A percentile compares a stretch with the other conserved stretches of the same genome.
These are phyloP conservation scores for Dissoconium aciculare DNA, from an alignment of 2,329 filamentous ascomycete species.

Conservation along the genomic window DNA sequence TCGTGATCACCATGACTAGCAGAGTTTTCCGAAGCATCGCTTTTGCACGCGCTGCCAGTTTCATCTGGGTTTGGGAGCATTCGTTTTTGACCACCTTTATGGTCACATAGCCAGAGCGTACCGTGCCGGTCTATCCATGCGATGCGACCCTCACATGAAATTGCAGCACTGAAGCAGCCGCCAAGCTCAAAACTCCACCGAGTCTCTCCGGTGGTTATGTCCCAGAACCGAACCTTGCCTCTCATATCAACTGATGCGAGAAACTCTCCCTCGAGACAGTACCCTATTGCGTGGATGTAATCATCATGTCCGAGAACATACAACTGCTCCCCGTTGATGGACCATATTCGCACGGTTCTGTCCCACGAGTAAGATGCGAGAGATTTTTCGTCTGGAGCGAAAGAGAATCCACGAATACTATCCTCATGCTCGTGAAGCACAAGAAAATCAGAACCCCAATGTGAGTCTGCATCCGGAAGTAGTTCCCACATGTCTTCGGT, in stretches of 20 bases:
- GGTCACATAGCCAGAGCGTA: not conserved
- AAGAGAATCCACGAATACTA: slow-evolving; percentile 1
- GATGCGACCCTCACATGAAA: not conserved
- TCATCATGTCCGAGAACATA: not conserved
- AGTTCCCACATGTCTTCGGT: slow-evolving; percentile 1
- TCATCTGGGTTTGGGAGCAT: no score
- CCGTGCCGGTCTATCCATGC: no score
- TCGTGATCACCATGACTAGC: no score
- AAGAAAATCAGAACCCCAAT: not conserved
- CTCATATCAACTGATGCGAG: no score
- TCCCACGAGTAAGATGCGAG: slow-evolving; percentile 3
- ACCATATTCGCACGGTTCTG: slow-evolving; percentile 2
- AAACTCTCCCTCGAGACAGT: no score
- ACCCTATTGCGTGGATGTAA: no score
- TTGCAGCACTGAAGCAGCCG: not conserved
- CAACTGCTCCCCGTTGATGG: not conserved
- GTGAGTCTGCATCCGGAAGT: not conserved
- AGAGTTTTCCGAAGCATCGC: no score
- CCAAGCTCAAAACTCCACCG: not conserved
- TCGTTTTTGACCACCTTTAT: not conserved
- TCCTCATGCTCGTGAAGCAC: slow-evolving; percentile 1
- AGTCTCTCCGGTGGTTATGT: not conserved
- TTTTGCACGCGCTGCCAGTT: no score
- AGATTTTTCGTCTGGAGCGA: slow-evolving; percentile 5
- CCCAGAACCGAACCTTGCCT: not conserved